These are phyloP conservation scores for Heliosperma pusillum DNA, from an alignment of 148 eudicot genomes.

Conservation along the genomic window DNA sequence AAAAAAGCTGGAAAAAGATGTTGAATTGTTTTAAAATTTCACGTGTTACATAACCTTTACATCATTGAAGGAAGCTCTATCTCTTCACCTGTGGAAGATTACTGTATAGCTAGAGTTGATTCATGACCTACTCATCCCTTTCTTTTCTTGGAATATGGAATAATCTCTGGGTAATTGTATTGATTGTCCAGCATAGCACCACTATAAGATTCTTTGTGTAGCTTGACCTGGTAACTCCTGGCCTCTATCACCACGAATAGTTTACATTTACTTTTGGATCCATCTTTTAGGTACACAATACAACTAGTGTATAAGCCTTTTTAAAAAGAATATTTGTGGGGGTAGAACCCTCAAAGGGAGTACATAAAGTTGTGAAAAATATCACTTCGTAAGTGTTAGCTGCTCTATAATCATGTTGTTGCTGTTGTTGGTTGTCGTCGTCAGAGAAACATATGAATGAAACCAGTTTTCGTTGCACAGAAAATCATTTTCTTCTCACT, in stretches of 20 bases:
- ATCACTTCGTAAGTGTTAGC: not conserved
- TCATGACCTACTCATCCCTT: not conserved
- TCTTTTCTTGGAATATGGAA: no score
- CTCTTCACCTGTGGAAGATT: not conserved
- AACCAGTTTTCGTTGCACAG: no score
- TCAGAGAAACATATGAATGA: not conserved
- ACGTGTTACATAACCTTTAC: not conserved
- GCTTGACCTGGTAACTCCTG: not conserved
- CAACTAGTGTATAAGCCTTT: not conserved
- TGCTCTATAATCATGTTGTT: not conserved
- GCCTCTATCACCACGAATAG: not conserved
- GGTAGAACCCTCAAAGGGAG: not conserved
- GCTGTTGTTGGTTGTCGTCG: no score
- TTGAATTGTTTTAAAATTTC: not conserved
- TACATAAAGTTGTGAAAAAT: not conserved
- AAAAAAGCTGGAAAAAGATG: not conserved
- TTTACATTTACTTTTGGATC: not conserved
- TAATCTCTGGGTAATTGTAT: no score
- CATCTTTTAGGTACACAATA: not conserved
- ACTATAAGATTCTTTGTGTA: not conserved
- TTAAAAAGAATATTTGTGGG: no score
- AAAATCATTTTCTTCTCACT: not conserved
- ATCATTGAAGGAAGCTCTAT: not conserved
- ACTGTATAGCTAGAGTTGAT: not conserved
- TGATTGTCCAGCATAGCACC: not conserved